Conservation (phyloP, 1,284 basidiomycete species). For the Melampsora americana region DNA sequence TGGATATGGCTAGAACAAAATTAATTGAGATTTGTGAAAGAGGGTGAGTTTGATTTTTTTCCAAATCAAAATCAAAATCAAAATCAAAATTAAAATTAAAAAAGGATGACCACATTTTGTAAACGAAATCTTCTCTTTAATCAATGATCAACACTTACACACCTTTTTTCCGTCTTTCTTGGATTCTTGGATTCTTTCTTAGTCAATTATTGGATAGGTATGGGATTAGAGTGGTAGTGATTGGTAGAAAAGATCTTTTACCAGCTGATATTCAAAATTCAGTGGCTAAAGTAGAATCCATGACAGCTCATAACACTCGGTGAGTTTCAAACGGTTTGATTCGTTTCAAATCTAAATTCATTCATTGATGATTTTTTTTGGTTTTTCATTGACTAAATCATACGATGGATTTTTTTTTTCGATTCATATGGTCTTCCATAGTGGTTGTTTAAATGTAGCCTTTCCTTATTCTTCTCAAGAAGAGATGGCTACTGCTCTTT, state of each 20-base stretch:
- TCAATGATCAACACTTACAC: no score
- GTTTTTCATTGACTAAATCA: conserved; percentile 6
- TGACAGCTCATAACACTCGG: conserved; percentile 74
- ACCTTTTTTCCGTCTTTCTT: no score
- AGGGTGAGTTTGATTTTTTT: conserved; percentile 55
- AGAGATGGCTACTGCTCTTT: conserved; percentile 78
- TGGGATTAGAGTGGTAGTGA: conserved; percentile 77
- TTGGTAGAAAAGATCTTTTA: conserved; percentile 74
- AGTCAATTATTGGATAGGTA: conserved; percentile 70
- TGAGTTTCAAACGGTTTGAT: conserved; percentile 54
- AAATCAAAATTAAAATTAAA: no score
- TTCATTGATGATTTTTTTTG: neutral
- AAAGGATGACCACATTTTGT: no score
- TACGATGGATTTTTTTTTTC: neutral
- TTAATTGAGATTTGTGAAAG: conserved; percentile 75
- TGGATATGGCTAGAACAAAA: conserved; percentile 77
- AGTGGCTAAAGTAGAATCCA: conserved; percentile 68
- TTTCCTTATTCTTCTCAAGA: conserved; percentile 90
- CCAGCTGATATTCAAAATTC: conserved; percentile 71
- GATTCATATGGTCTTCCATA: conserved; percentile 52
- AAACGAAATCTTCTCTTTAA: no score
- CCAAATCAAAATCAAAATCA: no score
- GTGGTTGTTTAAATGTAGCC: conserved; percentile 86
- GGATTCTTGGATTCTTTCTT: conserved; percentile 1
- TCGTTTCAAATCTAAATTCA: neutral